Conservation (phyloP, 2,329 filamentous ascomycete species). For the Stromatinia cepivora region DNA sequence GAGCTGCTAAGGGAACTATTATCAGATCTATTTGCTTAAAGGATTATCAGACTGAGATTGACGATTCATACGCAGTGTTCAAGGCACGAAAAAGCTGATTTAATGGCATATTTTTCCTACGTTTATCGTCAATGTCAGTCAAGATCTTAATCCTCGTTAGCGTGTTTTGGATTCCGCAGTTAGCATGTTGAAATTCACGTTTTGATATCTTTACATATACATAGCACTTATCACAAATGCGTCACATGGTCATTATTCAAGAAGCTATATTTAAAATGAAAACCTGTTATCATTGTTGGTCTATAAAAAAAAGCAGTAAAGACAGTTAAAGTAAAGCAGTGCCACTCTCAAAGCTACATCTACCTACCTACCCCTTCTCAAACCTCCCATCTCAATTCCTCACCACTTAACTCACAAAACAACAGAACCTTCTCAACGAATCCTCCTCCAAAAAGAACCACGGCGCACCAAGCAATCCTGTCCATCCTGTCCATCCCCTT, state of each 20-base stretch:
- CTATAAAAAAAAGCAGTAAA: too few relatives aligned
- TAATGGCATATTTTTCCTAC: too few relatives aligned
- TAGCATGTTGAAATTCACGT: not conserved
- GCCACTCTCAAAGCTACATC: too few relatives aligned
- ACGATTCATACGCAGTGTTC: constrained; percentile 27
- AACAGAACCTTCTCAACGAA: not conserved
- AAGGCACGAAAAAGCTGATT: not conserved
- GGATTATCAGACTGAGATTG: constrained; percentile 34
- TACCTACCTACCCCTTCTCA: too few relatives aligned
- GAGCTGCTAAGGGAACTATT: constrained; percentile 29
- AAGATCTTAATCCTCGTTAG: too few relatives aligned
- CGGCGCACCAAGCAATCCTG: too few relatives aligned
- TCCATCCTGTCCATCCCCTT: not conserved
- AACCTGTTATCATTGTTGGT: too few relatives aligned
- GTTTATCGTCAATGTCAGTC: not conserved
- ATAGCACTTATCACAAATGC: too few relatives aligned
- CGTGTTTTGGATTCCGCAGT: not conserved
- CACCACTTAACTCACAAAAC: not conserved
- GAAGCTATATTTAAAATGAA: too few relatives aligned
- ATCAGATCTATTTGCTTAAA: constrained; percentile 9
- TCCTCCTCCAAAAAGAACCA: not conserved
- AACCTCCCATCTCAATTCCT: too few relatives aligned
- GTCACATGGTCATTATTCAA: too few relatives aligned
- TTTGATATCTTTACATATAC: not conserved
- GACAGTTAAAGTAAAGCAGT: too few relatives aligned